Conservation (phyloP, 768 basidiomycete genomes). For the Lentinus brumalis region DNA sequence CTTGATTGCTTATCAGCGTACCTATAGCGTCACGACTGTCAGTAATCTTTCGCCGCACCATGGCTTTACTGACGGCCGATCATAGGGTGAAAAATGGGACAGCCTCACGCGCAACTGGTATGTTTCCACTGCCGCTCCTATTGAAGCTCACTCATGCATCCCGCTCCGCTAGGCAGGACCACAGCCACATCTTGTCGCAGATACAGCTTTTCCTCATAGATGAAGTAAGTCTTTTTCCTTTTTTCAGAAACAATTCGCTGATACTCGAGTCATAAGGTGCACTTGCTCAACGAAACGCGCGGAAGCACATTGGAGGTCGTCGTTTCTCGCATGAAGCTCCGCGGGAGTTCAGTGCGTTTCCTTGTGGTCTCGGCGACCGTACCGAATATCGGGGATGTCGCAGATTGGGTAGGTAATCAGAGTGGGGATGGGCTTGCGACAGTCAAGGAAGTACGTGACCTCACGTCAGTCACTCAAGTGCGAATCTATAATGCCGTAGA, state of each 20-base stretch:
- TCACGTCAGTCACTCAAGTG: too few species aligned
- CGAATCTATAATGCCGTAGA: background rate
- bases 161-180: conserved; percentile 49
- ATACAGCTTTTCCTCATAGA: conserved; percentile 88
- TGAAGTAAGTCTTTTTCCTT: conserved; percentile 54
- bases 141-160: background rate
- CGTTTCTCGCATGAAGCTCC: conserved; percentile 88
- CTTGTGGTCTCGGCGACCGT: conserved; percentile 91
- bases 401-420: conserved; percentile 75
- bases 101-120: conserved; percentile 88
- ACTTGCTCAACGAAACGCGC: conserved; percentile 86
- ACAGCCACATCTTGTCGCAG: conserved; percentile 66
- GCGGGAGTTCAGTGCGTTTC: conserved; percentile 73
- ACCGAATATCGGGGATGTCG: conserved; percentile 90
- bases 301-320: conserved; percentile 95
- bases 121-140: conserved; percentile 9
- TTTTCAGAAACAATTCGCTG: background rate
- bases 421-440: conserved; percentile 49
- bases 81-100: conserved; percentile 95
- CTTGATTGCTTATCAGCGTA: background rate
- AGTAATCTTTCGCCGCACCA: background rate
- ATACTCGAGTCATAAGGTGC: conserved; percentile 57
- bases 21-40: conserved; percentile 26
- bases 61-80: background rate
- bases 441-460: conserved; percentile 63